phyloP scores from a whole-genome alignment of 1,284 basidiomycete genomes.

The Ganoderma multipileum region DNA sequence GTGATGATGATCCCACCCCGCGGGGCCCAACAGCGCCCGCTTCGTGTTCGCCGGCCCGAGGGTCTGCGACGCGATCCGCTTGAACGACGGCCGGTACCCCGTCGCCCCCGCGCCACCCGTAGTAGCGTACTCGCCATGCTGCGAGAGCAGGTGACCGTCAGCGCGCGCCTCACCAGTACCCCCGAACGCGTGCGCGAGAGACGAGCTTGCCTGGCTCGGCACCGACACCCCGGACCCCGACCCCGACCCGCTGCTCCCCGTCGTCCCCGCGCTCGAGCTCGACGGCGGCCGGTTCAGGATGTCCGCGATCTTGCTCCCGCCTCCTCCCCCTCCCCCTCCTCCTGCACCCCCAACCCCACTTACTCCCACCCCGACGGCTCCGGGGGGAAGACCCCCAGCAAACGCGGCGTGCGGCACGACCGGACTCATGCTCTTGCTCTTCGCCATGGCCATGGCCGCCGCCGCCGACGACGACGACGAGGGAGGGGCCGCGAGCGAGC shows the following conservation, averaged over 20 bases:
- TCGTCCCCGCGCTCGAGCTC: constrained; percentile 32
- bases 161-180: neutral
- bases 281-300: constrained; percentile 41
- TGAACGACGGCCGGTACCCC: constrained; percentile 65
- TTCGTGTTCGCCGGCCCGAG: constrained; percentile 66
- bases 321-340: neutral
- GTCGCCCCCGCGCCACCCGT: constrained; percentile 25
- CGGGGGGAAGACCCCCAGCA: constrained; percentile 17
- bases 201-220: constrained; percentile 32
- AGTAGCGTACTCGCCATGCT: constrained; percentile 26
- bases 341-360: too few relatives aligned
- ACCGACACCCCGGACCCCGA: constrained; percentile 28
- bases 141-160: constrained; percentile 7
- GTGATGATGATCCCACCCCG: constrained; percentile 39
- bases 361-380: constrained; percentile 23
- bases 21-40: constrained; percentile 49
- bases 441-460: neutral
- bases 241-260: constrained; percentile 23
- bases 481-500: constrained; percentile 30
- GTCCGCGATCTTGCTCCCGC: constrained; percentile 33
- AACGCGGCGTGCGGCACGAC: constrained; percentile 32
- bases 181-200: constrained; percentile 47
- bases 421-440: constrained; percentile 37
- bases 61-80: constrained; percentile 74
- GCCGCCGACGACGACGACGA: constrained; percentile 1